phyloP scores from a whole-genome alignment of 164 flowering plant species.

The Malania oleifera region DNA sequence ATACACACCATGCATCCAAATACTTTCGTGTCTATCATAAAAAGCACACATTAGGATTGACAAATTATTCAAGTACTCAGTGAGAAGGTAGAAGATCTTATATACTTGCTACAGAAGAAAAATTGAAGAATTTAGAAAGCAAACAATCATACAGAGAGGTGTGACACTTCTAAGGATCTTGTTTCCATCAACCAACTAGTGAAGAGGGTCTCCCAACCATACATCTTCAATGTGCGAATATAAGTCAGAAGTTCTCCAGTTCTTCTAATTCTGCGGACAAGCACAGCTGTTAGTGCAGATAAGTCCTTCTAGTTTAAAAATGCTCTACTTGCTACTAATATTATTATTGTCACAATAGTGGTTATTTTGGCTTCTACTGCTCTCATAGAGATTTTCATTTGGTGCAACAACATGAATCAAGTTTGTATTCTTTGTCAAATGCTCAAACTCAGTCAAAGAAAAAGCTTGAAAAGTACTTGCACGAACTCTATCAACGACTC shows the following conservation, averaged over 20 bases:
- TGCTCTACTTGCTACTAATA: not conserved
- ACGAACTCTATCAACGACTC: too few species aligned
- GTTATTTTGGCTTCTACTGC: too few species aligned
- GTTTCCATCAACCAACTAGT: conserved; percentile 71
- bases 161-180: conserved; percentile 71
- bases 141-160: conserved; percentile 60
- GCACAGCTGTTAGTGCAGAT: not conserved
- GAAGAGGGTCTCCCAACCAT: conserved; percentile 88
- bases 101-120: not conserved
- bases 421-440: too few species aligned
- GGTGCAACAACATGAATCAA: too few species aligned
- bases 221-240: conserved; percentile 90
- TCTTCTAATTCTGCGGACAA: conserved; percentile 63
- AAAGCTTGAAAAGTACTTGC: too few species aligned
- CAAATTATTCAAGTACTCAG: not conserved
- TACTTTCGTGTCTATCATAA: conserved; percentile 78
- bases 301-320: not conserved
- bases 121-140: conserved; percentile 1
- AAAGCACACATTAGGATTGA: conserved; percentile 8
- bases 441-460: too few species aligned
- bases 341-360: not conserved
- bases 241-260: conserved; percentile 76
- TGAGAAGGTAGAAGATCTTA: conserved; percentile 9
- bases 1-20: conserved; percentile 99
- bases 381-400: too few species aligned